Base-by-base conservation (phyloP, 2,329 filamentous ascomycete genomes). In the Chalara sp. region DNA sequence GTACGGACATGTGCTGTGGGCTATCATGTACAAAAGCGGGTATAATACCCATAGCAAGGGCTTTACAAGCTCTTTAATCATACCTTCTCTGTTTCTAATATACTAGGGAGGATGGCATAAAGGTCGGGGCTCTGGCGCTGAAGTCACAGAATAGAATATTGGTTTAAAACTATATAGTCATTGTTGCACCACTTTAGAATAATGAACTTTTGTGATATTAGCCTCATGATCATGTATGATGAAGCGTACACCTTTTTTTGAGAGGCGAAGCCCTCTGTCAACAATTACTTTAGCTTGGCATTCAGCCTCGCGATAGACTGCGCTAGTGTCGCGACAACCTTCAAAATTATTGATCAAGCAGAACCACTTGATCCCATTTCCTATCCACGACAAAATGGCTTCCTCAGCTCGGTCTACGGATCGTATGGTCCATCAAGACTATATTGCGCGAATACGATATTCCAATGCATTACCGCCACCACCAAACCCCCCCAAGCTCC, bases 401-500 rank as follows among this genome's bases (percentile, higher is more conserved):
- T 65, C 61, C 41, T 58, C 58, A 39, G 57, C 61, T 21, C 58
- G 56, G 47, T 48, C 50, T 13, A 47, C 35, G n/a, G 55, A 59
- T 41, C 78, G 80, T 67, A 76, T 80, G 64, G 76, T 84, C 62
- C 89, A 95, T 67, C 93, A 99, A 72, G 93, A 99, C 71, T 97
- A 96, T 72, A 96, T 99, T 67, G 92, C 91, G 57, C 87, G 91
- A 63, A 89, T 96, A 65, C 83, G 93, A 70, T 99, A 95, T 70
- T 90, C 89, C 64, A 99, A 99, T 81, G 86, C 89, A 61, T 83
- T 99, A 12, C 93, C 93, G 57, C 91, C 93, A 57, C 93, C 93
- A 49, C 89, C 92, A 50, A 90, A 91, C 66, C 90, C 92, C 1
- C 93, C 93, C 1, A 99, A 99, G 76, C 84, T 99, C 56, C 86